A percentile compares a stretch with the other conserved stretches of the same genome.
Conservation (phyloP, 768 basidiomycete genomes). For the Tulasnella sp. region DNA sequence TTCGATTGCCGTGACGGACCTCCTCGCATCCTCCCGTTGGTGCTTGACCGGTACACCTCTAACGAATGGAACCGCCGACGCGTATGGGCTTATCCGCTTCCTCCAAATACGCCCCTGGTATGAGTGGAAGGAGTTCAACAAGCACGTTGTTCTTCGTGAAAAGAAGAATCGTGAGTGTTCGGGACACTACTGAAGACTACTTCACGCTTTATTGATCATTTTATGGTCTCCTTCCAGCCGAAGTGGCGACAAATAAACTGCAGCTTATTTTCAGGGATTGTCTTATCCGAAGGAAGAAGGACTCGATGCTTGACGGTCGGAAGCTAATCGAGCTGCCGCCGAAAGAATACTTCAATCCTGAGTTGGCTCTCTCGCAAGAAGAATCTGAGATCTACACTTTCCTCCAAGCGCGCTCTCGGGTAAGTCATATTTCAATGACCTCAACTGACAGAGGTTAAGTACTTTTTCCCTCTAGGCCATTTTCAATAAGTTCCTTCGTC, state of each 20-base stretch:
- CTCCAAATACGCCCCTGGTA: conserved; percentile 29
- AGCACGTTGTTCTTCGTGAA: conserved; percentile 26
- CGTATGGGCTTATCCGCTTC: conserved; percentile 37
- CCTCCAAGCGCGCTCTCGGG: conserved; percentile 21
- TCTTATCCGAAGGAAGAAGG: conserved; percentile 52
- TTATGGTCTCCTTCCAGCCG: conserved; percentile 25
- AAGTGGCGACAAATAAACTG: conserved; percentile 42
- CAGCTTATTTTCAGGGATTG: conserved; percentile 46
- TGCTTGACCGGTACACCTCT: conserved; percentile 61
- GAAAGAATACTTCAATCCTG: conserved; percentile 27
- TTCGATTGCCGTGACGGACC: conserved; percentile 41
- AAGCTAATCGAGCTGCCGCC: conserved; percentile 52
- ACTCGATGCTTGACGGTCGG: conserved; percentile 52
- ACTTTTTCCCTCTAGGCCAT: conserved; percentile 33
- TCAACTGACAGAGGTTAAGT: conserved; percentile 12
- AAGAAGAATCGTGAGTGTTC: conserved; percentile 39
- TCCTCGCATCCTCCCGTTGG: conserved; percentile 50
- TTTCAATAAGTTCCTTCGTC: conserved; percentile 51
- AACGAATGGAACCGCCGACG: conserved; percentile 48
- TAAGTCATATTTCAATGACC: background rate
- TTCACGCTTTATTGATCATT: too few species aligned
- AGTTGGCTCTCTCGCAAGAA: conserved; percentile 46
- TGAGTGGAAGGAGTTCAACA: conserved; percentile 33
- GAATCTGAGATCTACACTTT: conserved; percentile 54
- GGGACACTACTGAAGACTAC: background rate